A percentile compares a stretch with the other conserved stretches of the same genome.
Conservation (phyloP, 352 stramenopile genomes). For the Globisporangium sylvaticum region DNA sequence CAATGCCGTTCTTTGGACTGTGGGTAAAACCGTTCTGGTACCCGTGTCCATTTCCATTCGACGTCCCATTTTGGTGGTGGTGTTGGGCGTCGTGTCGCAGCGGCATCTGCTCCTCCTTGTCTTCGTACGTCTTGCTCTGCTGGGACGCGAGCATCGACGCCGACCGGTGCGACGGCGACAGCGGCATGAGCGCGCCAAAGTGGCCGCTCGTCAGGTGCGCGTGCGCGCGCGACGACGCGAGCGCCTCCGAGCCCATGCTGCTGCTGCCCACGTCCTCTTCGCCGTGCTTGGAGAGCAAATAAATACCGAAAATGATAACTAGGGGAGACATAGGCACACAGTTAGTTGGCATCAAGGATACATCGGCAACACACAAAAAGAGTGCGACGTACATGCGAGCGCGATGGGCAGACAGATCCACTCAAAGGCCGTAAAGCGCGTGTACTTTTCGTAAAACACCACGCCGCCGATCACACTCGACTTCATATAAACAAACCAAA, state of each 20-base stretch:
- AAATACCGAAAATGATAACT: conserved; percentile 85
- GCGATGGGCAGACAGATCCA: conserved; percentile 81
- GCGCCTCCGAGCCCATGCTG: conserved; percentile 24
- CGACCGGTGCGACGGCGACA: conserved; percentile 55
- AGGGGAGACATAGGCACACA: no score
- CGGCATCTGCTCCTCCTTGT: conserved; percentile 41
- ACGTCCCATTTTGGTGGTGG: not conserved
- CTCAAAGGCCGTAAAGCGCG: conserved; percentile 68
- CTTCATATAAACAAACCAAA: conserved; percentile 22
- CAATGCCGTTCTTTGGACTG: not conserved
- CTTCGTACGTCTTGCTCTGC: conserved; percentile 37
- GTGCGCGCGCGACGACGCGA: conserved; percentile 27
- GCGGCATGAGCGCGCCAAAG: conserved; percentile 78
- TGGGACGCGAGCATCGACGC: conserved; percentile 30
- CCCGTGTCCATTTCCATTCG: conserved; percentile 3
- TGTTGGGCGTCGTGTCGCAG: conserved; percentile 20
- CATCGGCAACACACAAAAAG: no score
- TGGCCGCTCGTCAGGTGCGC: conserved; percentile 60
- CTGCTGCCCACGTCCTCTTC: conserved; percentile 35
- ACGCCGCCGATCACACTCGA: conserved; percentile 81
- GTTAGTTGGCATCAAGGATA: no score
- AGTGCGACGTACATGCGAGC: conserved; percentile 51
- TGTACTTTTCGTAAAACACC: conserved; percentile 87
- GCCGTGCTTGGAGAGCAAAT: conserved; percentile 73
- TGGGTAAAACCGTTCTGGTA: not conserved